Evolutionary conservation across 768 basidiomycete species (phyloP).

Genomic region (Suillus spraguei): DNA sequence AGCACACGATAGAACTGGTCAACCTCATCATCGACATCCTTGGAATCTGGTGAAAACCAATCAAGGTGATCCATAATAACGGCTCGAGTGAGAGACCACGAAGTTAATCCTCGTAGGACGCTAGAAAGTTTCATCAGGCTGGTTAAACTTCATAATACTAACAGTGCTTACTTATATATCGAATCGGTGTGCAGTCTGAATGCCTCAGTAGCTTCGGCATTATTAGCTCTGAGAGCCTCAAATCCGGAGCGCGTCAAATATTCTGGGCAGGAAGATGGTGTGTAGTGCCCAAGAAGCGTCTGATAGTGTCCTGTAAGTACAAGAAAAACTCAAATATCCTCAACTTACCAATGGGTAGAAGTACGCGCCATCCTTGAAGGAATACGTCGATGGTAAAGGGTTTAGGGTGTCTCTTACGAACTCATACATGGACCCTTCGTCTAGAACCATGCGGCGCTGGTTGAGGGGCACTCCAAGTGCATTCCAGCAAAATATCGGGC

Average conservation of each 20-base stretch:
- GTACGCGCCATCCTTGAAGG: constrained; percentile 65
- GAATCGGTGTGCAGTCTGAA: constrained; percentile 77
- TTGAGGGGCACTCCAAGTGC: constrained; percentile 76
- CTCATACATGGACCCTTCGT: constrained; percentile 51
- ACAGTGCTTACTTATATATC: constrained; percentile 55
- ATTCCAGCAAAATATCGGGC: constrained; percentile 66
- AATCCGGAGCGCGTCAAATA: constrained; percentile 69
- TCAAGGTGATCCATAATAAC: constrained; percentile 77
- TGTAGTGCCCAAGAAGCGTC: constrained; percentile 56
- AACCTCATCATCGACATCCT: constrained; percentile 55
- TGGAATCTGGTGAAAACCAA: constrained; percentile 52
- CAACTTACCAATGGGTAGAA: constrained; percentile 59
- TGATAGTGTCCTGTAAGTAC: constrained; percentile 20
- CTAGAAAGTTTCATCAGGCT: constrained; percentile 24
- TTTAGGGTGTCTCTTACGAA: constrained; percentile 56
- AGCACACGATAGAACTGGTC: constrained; percentile 56
- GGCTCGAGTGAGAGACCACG: constrained; percentile 58
- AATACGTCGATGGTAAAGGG: constrained; percentile 46
- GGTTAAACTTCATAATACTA: neutral
- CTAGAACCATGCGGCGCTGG: constrained; percentile 61
- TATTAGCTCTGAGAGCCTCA: constrained; percentile 51
- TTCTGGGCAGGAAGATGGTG: constrained; percentile 56
- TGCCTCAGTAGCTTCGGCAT: constrained; percentile 46
- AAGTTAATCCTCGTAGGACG: constrained; percentile 45
- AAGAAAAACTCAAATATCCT: neutral